Conservation (phyloP, 768 basidiomycete species). For the Chalciporus chontae region DNA sequence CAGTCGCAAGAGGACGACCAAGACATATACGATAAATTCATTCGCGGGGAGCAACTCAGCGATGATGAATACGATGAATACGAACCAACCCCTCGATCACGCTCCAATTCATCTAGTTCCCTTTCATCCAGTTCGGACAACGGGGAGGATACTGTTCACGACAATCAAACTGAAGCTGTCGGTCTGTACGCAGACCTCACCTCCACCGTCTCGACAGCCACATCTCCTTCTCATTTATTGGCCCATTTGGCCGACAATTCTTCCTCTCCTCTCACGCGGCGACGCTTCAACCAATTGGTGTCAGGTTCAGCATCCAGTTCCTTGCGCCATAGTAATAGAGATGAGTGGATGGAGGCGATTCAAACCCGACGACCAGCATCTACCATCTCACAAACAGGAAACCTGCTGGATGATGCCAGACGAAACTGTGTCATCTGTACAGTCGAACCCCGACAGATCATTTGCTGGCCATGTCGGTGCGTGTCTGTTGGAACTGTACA, state of each 20-base stretch:
- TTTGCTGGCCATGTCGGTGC: conserved; percentile 85
- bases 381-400: conserved; percentile 23
- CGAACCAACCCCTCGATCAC: conserved; percentile 21
- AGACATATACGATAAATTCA: conserved; percentile 52
- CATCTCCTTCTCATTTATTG: conserved; percentile 44
- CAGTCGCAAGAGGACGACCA: conserved; percentile 26
- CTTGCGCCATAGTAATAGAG: conserved; percentile 11
- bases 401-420: conserved; percentile 22
- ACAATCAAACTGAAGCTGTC: conserved; percentile 39
- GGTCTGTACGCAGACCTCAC: conserved; percentile 55
- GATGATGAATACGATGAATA: conserved; percentile 48
- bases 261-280: conserved; percentile 47
- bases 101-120: conserved; percentile 18
- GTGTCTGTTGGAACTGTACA: conserved; percentile 12
- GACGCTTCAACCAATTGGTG: conserved; percentile 40
- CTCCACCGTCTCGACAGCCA: conserved; percentile 28
- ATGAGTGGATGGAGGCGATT: conserved; percentile 31
- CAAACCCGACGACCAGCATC: conserved; percentile 21
- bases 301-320: conserved; percentile 14
- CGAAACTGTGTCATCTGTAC: conserved; percentile 70
- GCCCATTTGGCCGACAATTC: conserved; percentile 49
- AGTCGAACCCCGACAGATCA: conserved; percentile 61
- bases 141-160: conserved; percentile 30
- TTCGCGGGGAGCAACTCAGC: conserved; percentile 53
- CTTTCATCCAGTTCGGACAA: conserved; percentile 25